Evolutionary conservation across 345 rosid genomes (phyloP).

Genomic region (Eutrema yunnanense): DNA sequence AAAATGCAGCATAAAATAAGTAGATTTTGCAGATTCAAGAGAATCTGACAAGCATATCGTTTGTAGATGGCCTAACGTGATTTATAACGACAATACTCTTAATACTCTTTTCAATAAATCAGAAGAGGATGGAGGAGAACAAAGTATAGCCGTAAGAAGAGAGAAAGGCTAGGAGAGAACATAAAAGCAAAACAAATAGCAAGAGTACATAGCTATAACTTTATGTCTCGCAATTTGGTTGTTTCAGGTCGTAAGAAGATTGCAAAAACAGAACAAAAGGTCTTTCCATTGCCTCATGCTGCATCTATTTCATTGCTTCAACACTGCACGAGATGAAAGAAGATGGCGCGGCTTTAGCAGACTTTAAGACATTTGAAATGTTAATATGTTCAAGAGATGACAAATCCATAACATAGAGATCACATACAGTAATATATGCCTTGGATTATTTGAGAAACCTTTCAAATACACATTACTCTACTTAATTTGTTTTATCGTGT

Average conservation of each 20-base stretch:
- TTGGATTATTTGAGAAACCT: background rate
- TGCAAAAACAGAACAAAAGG: background rate
- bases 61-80: background rate
- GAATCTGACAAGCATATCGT: background rate
- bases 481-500: background rate
- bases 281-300: background rate
- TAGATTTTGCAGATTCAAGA: background rate
- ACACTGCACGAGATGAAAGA: constrained; percentile 16
- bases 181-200: background rate
- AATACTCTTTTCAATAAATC: background rate
- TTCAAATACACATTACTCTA: background rate
- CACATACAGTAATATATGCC: background rate
- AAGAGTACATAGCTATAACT: background rate
- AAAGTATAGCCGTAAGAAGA: background rate
- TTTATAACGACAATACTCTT: background rate
- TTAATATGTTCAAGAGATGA: background rate
- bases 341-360: background rate
- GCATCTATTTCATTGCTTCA: background rate
- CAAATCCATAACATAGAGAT: background rate
- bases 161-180: background rate
- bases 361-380: background rate
- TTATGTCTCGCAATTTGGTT: background rate
- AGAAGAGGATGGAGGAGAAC: background rate
- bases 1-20: background rate
- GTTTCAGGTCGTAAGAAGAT: background rate